Evolutionary conservation across 1,284 basidiomycete genomes (phyloP).

Genomic region (Marasmius sp.): DNA sequence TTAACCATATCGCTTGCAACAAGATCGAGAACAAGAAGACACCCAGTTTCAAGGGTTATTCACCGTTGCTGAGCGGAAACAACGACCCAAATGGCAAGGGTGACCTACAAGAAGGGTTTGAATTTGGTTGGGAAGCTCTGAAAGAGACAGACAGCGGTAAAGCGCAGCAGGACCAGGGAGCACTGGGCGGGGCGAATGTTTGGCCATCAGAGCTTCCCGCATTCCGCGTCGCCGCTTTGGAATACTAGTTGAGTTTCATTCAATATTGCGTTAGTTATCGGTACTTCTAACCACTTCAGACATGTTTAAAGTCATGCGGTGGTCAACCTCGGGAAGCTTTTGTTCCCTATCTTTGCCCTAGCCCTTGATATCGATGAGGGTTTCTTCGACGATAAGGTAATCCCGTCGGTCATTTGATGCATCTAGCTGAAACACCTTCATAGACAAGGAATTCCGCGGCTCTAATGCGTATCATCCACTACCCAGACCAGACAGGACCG

Average conservation of each 20-base stretch:
- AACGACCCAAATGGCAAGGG: constrained; percentile 66
- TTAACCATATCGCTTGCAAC: neutral
- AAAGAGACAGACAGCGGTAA: constrained; percentile 26
- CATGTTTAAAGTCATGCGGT: constrained; percentile 34
- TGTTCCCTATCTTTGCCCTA: constrained; percentile 86
- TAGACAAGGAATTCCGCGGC: constrained; percentile 66
- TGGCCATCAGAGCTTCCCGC: constrained; percentile 57
- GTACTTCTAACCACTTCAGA: neutral
- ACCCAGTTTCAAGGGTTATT: constrained; percentile 74
- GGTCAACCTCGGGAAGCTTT: constrained; percentile 56
- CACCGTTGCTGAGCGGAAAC: constrained; percentile 57
- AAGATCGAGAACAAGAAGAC: constrained; percentile 73
- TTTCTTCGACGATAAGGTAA: constrained; percentile 81
- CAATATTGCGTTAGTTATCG: neutral
- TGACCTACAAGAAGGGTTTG: constrained; percentile 82
- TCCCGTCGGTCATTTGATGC: neutral
- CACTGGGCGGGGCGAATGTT: constrained; percentile 63
- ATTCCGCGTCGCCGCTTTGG: constrained; percentile 53
- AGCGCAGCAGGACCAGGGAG: constrained; percentile 42
- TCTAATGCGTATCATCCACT: constrained; percentile 75
- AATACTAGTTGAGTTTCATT: constrained; percentile 55
- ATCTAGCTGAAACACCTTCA: neutral
- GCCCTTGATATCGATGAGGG: constrained; percentile 74
- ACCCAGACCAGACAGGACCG: constrained; percentile 68
- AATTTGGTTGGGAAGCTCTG: constrained; percentile 61